Base-by-base conservation (phyloP, 192 early-diverging fungal genomes). In the Backusella parvicylindrica region DNA sequence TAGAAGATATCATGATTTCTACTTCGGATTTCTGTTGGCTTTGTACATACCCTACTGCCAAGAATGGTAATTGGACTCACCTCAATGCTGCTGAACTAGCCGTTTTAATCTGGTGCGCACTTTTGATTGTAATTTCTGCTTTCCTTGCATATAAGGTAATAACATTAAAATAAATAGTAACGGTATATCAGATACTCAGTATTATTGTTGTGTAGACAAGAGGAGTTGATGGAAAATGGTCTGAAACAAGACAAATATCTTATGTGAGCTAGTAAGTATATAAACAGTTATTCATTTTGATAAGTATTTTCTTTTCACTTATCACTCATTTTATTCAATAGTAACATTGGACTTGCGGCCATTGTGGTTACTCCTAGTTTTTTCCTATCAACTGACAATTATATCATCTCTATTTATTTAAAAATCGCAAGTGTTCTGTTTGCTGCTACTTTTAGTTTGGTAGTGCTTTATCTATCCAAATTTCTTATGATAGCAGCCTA, bases 231-330 rank as follows among this genome's bases (percentile, higher is more conserved):
- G 53, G 76, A n/a, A 84, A 83, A 76, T 84, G 82, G 73, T 84
- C 83, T 38, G 85, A 86, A 23, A 79, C 81, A 31, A 79, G 78
- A 16, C 81, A 86, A 70, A 82, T 86, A 38, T 83, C 79, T 7
- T 84, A 82, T 75, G 83, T 86, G 7, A 84, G 79, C 13, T 86
- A 84, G 84, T 86, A 83, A 74, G 84, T 81, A 21, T 15, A 64
- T 6, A n/a, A 16, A 70, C 37, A 30, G 3, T n/a, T 32, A 21
- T 26, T 32, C 2, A 32, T 4, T 23, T 32, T n/a, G n/a, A 41
- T 35, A 9, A 2, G 32, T 30, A 5, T 15, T 43, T 70, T n/a
- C 33, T 40, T 32, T 36, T 26, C n/a, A n/a, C n/a, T n/a, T n/a
- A 30, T 31, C 30, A 32, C 31, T 31, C 9, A 38, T 18, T 26